These are phyloP conservation scores for Schizophyllum commune DNA, from an alignment of 1,284 basidiomycete genomes.

Conservation along the genomic window DNA sequence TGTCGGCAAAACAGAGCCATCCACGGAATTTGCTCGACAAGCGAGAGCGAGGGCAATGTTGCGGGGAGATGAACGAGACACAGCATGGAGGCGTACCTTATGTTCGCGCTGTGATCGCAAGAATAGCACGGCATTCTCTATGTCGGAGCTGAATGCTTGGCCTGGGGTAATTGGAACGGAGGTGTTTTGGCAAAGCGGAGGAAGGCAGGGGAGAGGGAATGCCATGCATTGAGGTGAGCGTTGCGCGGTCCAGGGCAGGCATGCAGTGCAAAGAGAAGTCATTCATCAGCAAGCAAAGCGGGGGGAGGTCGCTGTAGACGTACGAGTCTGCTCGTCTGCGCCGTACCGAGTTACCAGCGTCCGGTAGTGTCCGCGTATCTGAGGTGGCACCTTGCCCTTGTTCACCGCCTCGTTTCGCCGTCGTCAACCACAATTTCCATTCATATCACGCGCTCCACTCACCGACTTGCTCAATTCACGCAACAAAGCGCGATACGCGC, in stretches of 20 bases:
- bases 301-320: not conserved
- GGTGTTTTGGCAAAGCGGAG: not conserved
- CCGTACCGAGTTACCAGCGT: not conserved
- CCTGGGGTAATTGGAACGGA: not conserved
- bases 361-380: not conserved
- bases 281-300: no score
- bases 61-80: not conserved
- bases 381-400: not conserved
- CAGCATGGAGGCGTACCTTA: constrained; percentile 26
- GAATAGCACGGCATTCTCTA: constrained; percentile 64
- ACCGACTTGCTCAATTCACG: constrained; percentile 34
- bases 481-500: constrained; percentile 30
- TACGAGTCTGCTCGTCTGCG: not conserved
- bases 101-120: constrained; percentile 57
- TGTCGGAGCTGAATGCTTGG: constrained; percentile 29
- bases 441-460: constrained; percentile 9
- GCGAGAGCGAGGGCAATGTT: not conserved
- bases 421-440: not conserved
- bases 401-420: constrained; percentile 4
- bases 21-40: not conserved
- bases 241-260: no score
- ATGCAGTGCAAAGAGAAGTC: no score
- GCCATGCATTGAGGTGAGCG: no score
- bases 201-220: not conserved
- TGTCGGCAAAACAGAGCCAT: no score